phyloP scores from a whole-genome alignment of 805 yeast genomes.

The Teunomyces funiuensis region DNA sequence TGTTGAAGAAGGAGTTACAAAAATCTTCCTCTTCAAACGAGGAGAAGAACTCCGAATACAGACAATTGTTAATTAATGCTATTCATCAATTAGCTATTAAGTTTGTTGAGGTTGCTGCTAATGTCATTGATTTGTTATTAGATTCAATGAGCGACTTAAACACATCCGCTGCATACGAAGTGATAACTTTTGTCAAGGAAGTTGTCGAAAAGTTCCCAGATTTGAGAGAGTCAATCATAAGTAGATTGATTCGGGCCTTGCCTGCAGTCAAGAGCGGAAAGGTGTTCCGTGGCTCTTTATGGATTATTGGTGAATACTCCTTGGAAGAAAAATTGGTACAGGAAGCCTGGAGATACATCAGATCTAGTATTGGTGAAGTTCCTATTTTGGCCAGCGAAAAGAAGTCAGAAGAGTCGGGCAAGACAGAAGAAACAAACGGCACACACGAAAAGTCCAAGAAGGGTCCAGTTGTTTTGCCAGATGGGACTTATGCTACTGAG shows the following conservation, averaged over 20 bases:
- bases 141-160: constrained; percentile 85
- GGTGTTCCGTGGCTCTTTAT: constrained; percentile 88
- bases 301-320: constrained; percentile 95
- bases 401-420: constrained; percentile 24
- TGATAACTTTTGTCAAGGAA: constrained; percentile 88
- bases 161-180: constrained; percentile 83
- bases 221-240: constrained; percentile 63
- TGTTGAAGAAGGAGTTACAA: constrained; percentile 87
- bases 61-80: constrained; percentile 83
- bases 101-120: constrained; percentile 88
- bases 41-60: constrained; percentile 81
- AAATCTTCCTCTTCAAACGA: constrained; percentile 68
- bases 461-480: constrained; percentile 91
- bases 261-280: constrained; percentile 78
- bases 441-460: constrained; percentile 34
- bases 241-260: constrained; percentile 61
- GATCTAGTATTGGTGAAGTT: constrained; percentile 82
- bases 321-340: constrained; percentile 69
- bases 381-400: constrained; percentile 81
- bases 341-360: constrained; percentile 82
- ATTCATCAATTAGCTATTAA: constrained; percentile 86
- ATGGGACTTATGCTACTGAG: constrained; percentile 98
- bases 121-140: constrained; percentile 82
- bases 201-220: constrained; percentile 90
- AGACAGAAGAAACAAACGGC: constrained; percentile 32